Percentiles rank a stretch among this genome's conserved stretches.
Conservation (phyloP, 1,284 basidiomycete genomes). For the Vanrija pseudolonga region DNA sequence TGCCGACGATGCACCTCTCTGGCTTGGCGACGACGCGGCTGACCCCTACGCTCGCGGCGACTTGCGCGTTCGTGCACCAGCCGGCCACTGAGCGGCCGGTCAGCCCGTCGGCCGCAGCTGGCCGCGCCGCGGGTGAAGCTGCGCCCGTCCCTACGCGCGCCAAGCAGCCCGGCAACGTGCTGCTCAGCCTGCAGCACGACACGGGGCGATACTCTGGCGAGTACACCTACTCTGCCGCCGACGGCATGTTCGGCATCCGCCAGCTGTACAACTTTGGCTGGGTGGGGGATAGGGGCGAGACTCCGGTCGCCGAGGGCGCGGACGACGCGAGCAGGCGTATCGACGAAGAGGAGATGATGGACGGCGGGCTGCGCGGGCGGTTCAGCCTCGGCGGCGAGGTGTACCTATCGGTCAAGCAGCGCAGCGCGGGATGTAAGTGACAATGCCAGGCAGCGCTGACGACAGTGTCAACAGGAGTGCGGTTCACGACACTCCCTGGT, state of each 20-base stretch:
- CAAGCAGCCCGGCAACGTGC: constrained; percentile 62
- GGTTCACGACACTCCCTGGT: constrained; percentile 62
- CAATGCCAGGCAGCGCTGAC: too few relatives aligned
- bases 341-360: constrained; percentile 84
- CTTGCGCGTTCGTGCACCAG: constrained; percentile 44
- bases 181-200: constrained; percentile 87
- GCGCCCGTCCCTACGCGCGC: constrained; percentile 14
- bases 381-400: constrained; percentile 90
- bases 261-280: constrained; percentile 89
- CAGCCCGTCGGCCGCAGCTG: constrained; percentile 56
- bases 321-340: constrained; percentile 47
- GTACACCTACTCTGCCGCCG: constrained; percentile 90
- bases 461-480: constrained; percentile 83
- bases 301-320: constrained; percentile 20
- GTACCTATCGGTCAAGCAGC: constrained; percentile 88
- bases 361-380: constrained; percentile 81
- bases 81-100: constrained; percentile 20
- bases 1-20: constrained; percentile 81
- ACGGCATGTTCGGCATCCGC: constrained; percentile 84
- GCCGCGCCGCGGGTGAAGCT: constrained; percentile 7
- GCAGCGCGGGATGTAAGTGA: constrained; percentile 78
- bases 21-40: constrained; percentile 82
- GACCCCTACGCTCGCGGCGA: constrained; percentile 50
- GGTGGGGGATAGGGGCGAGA: constrained; percentile 9
- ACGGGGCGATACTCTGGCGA: constrained; percentile 89